Evolutionary conservation across 306 rosid genomes (phyloP).

Genomic region (Trichosanthes cucumerina): DNA sequence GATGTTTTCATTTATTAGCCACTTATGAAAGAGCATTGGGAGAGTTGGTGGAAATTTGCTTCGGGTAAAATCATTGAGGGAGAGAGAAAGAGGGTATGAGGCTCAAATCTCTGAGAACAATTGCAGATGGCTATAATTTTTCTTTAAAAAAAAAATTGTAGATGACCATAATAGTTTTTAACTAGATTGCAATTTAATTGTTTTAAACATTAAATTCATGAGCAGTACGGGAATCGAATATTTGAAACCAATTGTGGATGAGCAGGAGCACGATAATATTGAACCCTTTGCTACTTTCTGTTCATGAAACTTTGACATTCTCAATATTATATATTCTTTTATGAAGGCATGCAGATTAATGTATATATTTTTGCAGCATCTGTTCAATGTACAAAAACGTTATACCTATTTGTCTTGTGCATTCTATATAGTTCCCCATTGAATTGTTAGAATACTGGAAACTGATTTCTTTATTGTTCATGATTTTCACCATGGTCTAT

Average conservation of each 20-base stretch:
- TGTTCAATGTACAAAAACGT: not conserved
- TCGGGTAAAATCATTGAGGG: not conserved
- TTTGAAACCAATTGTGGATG: not conserved
- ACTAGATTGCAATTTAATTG: not conserved
- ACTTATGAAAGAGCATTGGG: not conserved
- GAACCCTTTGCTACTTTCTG: not conserved
- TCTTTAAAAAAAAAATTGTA: too few relatives aligned
- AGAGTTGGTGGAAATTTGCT: not conserved
- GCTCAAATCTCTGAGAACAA: not conserved
- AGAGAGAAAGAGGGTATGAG: not conserved
- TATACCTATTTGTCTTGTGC: not conserved
- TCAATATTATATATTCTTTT: not conserved
- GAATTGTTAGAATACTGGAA: not conserved
- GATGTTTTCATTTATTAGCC: not conserved
- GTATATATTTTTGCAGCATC: not conserved
- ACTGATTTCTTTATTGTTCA: not conserved
- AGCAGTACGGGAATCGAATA: not conserved
- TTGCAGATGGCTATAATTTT: not conserved
- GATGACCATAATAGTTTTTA: not conserved
- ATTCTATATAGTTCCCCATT: not conserved
- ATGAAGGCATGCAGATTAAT: not conserved
- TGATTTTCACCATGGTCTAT: not conserved
- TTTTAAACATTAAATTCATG: not conserved
- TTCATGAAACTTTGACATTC: not conserved
- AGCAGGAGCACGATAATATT: not conserved